Conservation (phyloP, 257 asterid species). For the Oldenlandia corymbosa region DNA sequence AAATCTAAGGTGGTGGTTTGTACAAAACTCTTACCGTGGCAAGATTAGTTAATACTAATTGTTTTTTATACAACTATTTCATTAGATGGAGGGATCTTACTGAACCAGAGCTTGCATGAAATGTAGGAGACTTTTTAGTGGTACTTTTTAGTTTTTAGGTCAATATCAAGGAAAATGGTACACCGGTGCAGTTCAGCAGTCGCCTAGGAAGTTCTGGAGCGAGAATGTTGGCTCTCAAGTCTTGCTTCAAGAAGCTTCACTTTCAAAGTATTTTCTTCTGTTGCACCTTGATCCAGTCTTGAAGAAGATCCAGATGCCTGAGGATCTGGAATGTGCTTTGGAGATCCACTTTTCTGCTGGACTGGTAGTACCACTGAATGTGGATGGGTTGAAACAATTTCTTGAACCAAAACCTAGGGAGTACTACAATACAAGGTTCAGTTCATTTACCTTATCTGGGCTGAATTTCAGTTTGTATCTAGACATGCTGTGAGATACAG, state of each 20-base stretch:
- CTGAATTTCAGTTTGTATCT: slow-evolving; percentile 84
- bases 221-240: slow-evolving; percentile 42
- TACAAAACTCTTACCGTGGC: too few species aligned
- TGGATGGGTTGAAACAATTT: slow-evolving; percentile 33
- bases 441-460: slow-evolving; percentile 64
- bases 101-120: too few species aligned
- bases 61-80: too few species aligned
- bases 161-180: too few species aligned
- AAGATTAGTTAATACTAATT: too few species aligned
- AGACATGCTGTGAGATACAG: slow-evolving; percentile 83
- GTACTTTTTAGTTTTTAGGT: too few species aligned
- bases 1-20: too few species aligned
- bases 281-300: slow-evolving; percentile 29
- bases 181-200: too few species aligned
- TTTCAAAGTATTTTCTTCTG: slow-evolving; percentile 56
- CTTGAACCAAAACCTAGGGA: not conserved
- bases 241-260: slow-evolving; percentile 88
- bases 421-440: not conserved
- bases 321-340: slow-evolving; percentile 28
- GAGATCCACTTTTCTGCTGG: slow-evolving; percentile 67
- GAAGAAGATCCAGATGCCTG: slow-evolving; percentile 36
- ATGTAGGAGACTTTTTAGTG: too few species aligned
- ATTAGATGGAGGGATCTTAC: too few species aligned
- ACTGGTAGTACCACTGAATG: slow-evolving; percentile 41
- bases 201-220: slow-evolving; percentile 30